Evolutionary conservation across 371 early-diverging fungal genomes (phyloP), one percentile per base, ranked within the genome.

Genomic region (Furculomyces boomerangus): DNA sequence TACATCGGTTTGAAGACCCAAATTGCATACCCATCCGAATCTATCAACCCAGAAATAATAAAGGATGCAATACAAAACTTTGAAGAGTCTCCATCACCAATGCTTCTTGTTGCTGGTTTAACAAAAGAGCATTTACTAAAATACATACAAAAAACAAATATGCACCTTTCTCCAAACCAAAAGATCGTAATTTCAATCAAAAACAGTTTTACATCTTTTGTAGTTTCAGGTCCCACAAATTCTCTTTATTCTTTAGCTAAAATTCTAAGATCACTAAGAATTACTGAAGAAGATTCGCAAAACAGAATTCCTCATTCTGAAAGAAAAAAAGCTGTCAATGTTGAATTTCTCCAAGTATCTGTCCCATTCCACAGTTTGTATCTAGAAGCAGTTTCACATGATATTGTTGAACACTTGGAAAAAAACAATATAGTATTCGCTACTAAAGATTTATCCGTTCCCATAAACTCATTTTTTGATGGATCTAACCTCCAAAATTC

Each of bases 31-130:
- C 90, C 90, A 43, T 71, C 75, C 35, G 80, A 83, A 3, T 77
- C 86, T 18, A 62, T 86, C 46, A 81, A 86, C 70, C 86, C 90
- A 31, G 67, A 54, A 27, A 57, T 65, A 10, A 66, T 84, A 25
- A 80, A 84, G 64, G 91, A 88, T 61, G 83, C 86, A 2, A 69
- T 83, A 40, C 65, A 65, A 53, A 80, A 83, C 72, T 78, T 80
- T 54, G 90, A 91, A 60, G 92, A 90, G 44, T 75, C 76, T 40
- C 90, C 91, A 13, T 80, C 87, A 2, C 83, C 90, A n/a, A 90
- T 93, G 88, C 70, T 90, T 57, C 71, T 83, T 35, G 76, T 90
- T 43, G 73, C 72, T 51, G 81, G 81, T 39, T 72, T 86, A 25
- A 77, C 79, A 47, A 71, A 75, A 52, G 65, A 71, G 26, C 74